These are phyloP conservation scores for Bodo saltans DNA, from an alignment of 78 protist genomes.

Conservation along the genomic window DNA sequence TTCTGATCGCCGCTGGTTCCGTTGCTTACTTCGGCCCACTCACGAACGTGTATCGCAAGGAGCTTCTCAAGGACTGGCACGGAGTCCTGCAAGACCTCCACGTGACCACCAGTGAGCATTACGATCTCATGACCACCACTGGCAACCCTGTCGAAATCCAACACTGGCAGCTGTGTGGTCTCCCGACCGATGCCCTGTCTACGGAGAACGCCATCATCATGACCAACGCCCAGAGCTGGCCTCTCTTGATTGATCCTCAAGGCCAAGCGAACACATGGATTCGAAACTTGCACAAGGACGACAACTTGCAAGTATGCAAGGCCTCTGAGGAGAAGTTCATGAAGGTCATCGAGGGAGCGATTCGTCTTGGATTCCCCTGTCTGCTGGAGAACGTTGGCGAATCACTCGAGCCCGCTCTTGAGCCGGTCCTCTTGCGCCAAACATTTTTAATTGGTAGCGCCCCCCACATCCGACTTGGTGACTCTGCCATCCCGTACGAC, in stretches of 20 bases:
- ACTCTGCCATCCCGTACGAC: slow-evolving; percentile 65
- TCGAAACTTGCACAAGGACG: slow-evolving; percentile 42
- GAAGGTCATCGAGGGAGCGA: slow-evolving; percentile 52
- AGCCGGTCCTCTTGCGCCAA: slow-evolving; percentile 75
- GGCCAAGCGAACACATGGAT: slow-evolving; percentile 83
- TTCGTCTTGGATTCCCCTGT: slow-evolving; percentile 70
- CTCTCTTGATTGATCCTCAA: slow-evolving; percentile 80
- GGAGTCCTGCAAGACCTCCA: neutral
- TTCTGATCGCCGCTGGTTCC: slow-evolving; percentile 55
- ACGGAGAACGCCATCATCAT: slow-evolving; percentile 75
- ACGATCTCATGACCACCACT: slow-evolving; percentile 18
- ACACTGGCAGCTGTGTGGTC: slow-evolving; percentile 63
- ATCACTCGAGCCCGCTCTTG: slow-evolving; percentile 72
- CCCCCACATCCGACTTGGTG: slow-evolving; percentile 75
- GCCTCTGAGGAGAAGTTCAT: slow-evolving; percentile 49
- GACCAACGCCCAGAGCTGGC: slow-evolving; percentile 65
- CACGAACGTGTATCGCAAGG: slow-evolving; percentile 54
- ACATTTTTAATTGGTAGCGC: slow-evolving; percentile 42
- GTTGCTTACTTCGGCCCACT: slow-evolving; percentile 80
- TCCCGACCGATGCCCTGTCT: slow-evolving; percentile 75
- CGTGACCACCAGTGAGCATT: slow-evolving; percentile 32
- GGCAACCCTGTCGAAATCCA: slow-evolving; percentile 63
- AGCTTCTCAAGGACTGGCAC: slow-evolving; percentile 44
- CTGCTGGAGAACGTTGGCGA: slow-evolving; percentile 80
- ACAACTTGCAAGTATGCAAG: slow-evolving; percentile 56